phyloP scores from a whole-genome alignment of 1,139 yeast genomes.

The Hyphopichia burtonii region DNA sequence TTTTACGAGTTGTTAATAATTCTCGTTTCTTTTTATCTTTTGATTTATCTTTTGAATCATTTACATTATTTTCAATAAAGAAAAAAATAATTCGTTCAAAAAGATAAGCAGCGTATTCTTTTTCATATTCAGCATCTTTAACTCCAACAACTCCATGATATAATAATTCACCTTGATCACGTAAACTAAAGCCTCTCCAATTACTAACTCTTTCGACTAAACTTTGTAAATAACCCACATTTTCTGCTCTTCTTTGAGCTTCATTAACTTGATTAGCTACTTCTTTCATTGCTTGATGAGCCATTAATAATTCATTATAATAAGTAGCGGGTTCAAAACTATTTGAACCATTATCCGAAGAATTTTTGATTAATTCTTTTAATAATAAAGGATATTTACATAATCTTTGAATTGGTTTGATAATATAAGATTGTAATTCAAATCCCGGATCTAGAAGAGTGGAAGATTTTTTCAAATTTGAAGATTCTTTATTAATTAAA shows the following conservation, averaged over 20 bases:
- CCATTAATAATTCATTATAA: constrained; percentile 67
- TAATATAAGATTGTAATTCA: constrained; percentile 83
- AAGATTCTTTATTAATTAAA: constrained; percentile 64
- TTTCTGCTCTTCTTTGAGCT: constrained; percentile 90
- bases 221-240: constrained; percentile 67
- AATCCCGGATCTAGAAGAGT: constrained; percentile 77
- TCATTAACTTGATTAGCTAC: constrained; percentile 90
- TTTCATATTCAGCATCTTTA: constrained; percentile 72
- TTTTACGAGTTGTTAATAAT: constrained; percentile 42
- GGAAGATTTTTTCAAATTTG: constrained; percentile 55
- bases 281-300: constrained; percentile 59
- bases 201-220: constrained; percentile 73
- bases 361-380: constrained; percentile 68
- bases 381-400: constrained; percentile 89
- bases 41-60: constrained; percentile 23
- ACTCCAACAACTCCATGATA: constrained; percentile 80
- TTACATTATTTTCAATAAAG: constrained; percentile 49
- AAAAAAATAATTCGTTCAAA: constrained; percentile 86
- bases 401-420: constrained; percentile 92
- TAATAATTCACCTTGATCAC: constrained; percentile 81
- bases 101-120: constrained; percentile 85
- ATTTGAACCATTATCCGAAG: constrained; percentile 32
- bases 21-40: constrained; percentile 34
- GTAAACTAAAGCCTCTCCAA: constrained; percentile 91
- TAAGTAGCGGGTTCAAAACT: constrained; percentile 3